phyloP scores from a whole-genome alignment of 2,329 filamentous ascomycete genomes.

The Ramularia collo-cygni region DNA sequence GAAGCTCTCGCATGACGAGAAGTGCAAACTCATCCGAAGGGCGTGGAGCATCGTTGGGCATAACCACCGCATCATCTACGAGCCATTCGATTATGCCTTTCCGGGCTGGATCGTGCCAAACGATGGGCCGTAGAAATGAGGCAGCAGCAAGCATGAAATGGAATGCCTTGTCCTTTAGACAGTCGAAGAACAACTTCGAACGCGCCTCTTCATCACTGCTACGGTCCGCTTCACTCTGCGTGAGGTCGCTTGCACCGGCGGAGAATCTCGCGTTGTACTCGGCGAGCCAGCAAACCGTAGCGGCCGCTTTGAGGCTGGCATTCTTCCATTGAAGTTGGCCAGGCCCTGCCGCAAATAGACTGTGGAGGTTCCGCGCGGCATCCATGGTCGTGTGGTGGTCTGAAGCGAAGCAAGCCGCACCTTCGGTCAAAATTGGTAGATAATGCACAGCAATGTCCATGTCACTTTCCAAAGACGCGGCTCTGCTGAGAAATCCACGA shows the following conservation, averaged over 20 bases:
- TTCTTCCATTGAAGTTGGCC: conserved; percentile 67
- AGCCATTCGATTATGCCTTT: conserved; percentile 75
- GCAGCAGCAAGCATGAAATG: conserved; percentile 85
- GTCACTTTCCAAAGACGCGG: conserved; percentile 69
- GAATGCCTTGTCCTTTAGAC: conserved; percentile 77
- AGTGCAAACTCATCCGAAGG: conserved; percentile 67
- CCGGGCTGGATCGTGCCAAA: conserved; percentile 84
- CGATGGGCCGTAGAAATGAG: conserved; percentile 68
- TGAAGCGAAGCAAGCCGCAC: conserved; percentile 71
- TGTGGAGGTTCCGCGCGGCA: conserved; percentile 64
- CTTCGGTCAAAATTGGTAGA: conserved; percentile 69
- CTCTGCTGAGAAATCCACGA: conserved; percentile 57
- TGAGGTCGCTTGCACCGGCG: conserved; percentile 14
- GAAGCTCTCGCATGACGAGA: conserved; percentile 71
- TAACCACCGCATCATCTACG: conserved; percentile 67
- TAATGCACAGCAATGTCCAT: conserved; percentile 72
- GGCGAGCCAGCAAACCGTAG: conserved; percentile 79
- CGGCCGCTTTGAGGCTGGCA: conserved; percentile 68
- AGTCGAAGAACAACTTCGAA: conserved; percentile 63
- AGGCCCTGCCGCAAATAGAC: conserved; percentile 57
- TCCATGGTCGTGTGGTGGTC: conserved; percentile 63
- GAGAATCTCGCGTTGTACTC: conserved; percentile 80
- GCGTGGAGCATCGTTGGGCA: conserved; percentile 58
- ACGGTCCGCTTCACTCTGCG: conserved; percentile 56
- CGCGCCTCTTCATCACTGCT: conserved; percentile 53